phyloP scores from a whole-genome alignment of 1,139 yeast genomes.

The Kurtzmaniella quercitrusa region DNA sequence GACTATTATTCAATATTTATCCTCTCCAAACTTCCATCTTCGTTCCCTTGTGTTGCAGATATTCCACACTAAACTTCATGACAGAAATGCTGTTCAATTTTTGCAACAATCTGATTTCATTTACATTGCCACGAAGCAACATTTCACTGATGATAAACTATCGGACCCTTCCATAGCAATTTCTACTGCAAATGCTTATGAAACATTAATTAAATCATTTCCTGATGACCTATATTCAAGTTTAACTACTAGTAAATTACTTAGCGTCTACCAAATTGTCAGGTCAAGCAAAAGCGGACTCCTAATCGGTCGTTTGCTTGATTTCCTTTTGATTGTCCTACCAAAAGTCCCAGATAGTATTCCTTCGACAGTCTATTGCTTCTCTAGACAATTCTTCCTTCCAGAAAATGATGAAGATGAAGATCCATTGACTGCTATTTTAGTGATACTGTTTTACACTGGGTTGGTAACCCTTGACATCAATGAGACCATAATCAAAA shows the following conservation, averaged over 20 bases:
- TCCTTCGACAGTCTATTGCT: constrained; percentile 10
- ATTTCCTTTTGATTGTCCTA: constrained; percentile 15
- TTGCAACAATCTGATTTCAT: constrained; percentile 11
- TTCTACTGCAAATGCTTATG: constrained; percentile 5
- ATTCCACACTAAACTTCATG: constrained; percentile 14
- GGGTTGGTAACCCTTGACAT: constrained; percentile 14
- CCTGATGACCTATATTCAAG: constrained; percentile 3
- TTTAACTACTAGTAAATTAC: constrained; percentile 4
- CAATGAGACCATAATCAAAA: constrained; percentile 8
- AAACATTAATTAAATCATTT: constrained; percentile 4
- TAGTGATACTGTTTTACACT: constrained; percentile 26
- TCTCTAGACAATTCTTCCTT: constrained; percentile 12
- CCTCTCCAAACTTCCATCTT: constrained; percentile 11
- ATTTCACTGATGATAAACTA: constrained; percentile 3
- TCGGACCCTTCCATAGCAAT: not conserved
- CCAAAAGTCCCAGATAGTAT: constrained; percentile 11
- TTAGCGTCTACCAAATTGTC: constrained; percentile 7
- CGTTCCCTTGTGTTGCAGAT: constrained; percentile 17
- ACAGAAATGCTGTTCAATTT: constrained; percentile 15
- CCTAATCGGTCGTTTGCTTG: constrained; percentile 21
- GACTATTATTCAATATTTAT: constrained; percentile 15
- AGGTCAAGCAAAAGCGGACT: constrained; percentile 9
- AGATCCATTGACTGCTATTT: constrained; percentile 24
- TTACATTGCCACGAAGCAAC: constrained; percentile 5
- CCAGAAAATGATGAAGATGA: constrained; percentile 14